Evolutionary conservation across 306 rosid species (phyloP), one percentile per base, ranked within the genome.

Genomic region (Acacia crassicarpa): DNA sequence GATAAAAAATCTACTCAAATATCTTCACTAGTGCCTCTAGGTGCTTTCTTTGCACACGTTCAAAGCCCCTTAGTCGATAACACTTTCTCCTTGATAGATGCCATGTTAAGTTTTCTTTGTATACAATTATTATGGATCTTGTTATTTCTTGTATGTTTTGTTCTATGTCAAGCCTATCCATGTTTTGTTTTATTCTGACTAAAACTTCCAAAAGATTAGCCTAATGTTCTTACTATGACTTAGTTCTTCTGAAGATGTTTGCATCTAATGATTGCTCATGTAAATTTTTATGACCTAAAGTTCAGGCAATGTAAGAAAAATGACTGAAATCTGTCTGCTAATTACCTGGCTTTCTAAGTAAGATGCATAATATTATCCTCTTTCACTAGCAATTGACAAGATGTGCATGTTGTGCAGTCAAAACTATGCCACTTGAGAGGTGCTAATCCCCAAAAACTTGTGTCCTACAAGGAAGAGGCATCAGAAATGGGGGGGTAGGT

Each of bases 401-500:
- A 75, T 77, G 45, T 75, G 43, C 44, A 59, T 81, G 71, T 68
- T 81, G 49, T 85, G 91, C 91, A 95, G 99, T 95, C 99, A 72
- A 95, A 93, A 82, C 77, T 82, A 81, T 95, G 99, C 85, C 80
- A 91, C 86, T 86, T 95, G 86, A 89, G 90, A 82, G 92, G 83
- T 81, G 88, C 83, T 58, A 78, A 83, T 87, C 93, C 96, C 62
- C 72, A 53, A 46, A 87, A 91, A 81, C 91, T 95, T 56, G 91
- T 91, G 80, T 86, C 94, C 35, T 80, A 16, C 89, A 93, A 80
- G 84, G 99, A 95, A 88, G 99, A 95, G 88, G 85, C 97, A 51
- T 85, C 99, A 2, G 99, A 95, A 87, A 92, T 95, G 98, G 99
- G 99, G 51, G 99, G 99, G 99, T 93, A 88, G 77, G 99, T 95